Evolutionary conservation across 2,329 filamentous ascomycete species (phyloP), one percentile per base, ranked within the genome.

Genomic region (Ophiostoma ips): DNA sequence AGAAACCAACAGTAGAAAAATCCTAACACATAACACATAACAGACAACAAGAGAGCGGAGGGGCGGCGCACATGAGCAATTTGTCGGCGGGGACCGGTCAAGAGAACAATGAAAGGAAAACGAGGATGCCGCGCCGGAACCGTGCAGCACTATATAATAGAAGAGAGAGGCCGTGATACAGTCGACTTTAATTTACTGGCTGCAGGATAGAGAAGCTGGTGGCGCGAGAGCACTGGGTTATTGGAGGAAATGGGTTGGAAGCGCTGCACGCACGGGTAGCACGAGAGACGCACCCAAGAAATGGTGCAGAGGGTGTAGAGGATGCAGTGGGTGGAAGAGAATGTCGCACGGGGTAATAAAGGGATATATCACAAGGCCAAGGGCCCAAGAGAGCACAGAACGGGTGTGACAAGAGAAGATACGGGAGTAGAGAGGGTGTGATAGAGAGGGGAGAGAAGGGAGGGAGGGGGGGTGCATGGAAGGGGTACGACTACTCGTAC

Each of bases 171-270:
- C 40, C 6, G 35, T 16, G 40, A 16, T 31, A 24, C 40, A 30
- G 24, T 9, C 28, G n/a, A 7, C 4, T 16, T 43, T 30, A 16
- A 51, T 48, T 45, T 48, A 28, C 18, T 37, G 16, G 50, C 45
- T 48, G 50, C 44, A 43, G 37, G 43, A 28, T 34, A 46, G 33
- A 33, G 16, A 21, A 24, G 16, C 16, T 31, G 7, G 45, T 44
- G 6, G 33, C 50, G 48, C 50, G 24, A 45, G 24, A 28, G 38
- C 50, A 51, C 44, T 16, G 30, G 46, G 15, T 30, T 15, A 41
- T 30, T 45, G 38, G 19, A 28, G 36, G 41, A 24, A 12, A 28
- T 31, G 11, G 30, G 31, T 21, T 30, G 16, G 28, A 15, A n/a
- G 46, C 9, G 16, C 38, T 41, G 38, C 15, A 43, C 24, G 24